These are phyloP conservation scores for Hevea brasiliensis DNA, from an alignment of 345 rosid species.

Conservation along the genomic window DNA sequence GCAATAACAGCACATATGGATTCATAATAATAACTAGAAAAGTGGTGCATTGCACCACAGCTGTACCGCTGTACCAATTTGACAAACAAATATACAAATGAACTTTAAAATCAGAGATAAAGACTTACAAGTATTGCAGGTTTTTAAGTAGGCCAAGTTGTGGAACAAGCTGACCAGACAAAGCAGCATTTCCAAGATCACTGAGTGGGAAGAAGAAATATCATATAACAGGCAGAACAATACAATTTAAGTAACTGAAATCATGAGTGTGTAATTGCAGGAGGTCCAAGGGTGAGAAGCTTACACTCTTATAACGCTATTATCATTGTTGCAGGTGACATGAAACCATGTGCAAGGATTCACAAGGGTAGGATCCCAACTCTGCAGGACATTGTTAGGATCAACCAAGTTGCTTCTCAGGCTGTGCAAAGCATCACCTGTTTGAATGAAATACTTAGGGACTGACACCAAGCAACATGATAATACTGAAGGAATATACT, in stretches of 20 bases:
- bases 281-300: conserved; percentile 17
- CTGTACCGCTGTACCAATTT: background rate
- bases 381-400: conserved; percentile 91
- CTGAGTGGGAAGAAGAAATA: conserved; percentile 37
- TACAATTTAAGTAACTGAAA: background rate
- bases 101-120: conserved; percentile 9
- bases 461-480: background rate
- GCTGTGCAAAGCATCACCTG: conserved; percentile 97
- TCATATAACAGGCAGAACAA: conserved; percentile 3
- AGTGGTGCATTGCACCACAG: background rate
- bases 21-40: no score
- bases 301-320: conserved; percentile 95
- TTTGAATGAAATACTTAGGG: conserved; percentile 2
- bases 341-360: conserved; percentile 99
- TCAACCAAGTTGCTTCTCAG: conserved; percentile 67
- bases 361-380: conserved; percentile 99
- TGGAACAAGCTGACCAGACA: conserved; percentile 92
- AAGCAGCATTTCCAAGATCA: conserved; percentile 93
- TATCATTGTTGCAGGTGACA: conserved; percentile 91
- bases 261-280: conserved; percentile 1
- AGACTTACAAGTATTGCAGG: conserved; percentile 83
- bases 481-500: background rate
- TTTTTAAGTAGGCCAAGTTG: conserved; percentile 92
- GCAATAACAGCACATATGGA: background rate
- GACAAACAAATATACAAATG: background rate